phyloP scores from a whole-genome alignment of 73 alveolate genomes.

The Paramecium caudatum region DNA sequence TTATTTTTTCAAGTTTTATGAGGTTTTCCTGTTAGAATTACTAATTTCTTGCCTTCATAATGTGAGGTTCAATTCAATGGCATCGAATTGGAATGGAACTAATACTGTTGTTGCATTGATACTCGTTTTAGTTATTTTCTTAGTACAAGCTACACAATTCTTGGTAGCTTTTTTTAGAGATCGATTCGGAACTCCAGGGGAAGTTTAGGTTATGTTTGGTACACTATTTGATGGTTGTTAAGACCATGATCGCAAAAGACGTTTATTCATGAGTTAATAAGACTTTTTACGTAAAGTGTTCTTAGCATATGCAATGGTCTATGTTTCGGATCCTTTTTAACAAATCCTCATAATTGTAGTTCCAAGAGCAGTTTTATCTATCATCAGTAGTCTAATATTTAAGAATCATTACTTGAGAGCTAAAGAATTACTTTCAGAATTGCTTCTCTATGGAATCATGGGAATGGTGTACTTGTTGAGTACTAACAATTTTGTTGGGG shows the following conservation, averaged over 20 bases:
- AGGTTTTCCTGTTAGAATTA: conserved; percentile 38
- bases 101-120: conserved; percentile 51
- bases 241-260: neutral
- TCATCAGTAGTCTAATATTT: neutral
- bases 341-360: neutral
- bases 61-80: conserved; percentile 23
- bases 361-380: conserved; percentile 34
- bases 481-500: conserved; percentile 35
- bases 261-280: neutral
- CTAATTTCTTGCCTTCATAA: conserved; percentile 28
- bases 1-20: conserved; percentile 56
- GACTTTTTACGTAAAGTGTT: conserved; percentile 28
- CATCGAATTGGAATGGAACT: conserved; percentile 58
- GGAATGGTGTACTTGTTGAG: neutral
- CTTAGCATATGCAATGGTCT: conserved; percentile 52
- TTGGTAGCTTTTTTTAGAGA: conserved; percentile 21
- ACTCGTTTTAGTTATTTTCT: neutral
- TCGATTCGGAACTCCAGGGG: conserved; percentile 9
- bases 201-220: conserved; percentile 36
- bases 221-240: conserved; percentile 53
- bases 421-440: conserved; percentile 12
- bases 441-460: conserved; percentile 22
- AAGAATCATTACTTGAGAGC: conserved; percentile 19
- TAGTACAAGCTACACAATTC: neutral
- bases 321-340: conserved; percentile 59